Percentiles rank a stretch among this genome's conserved stretches.
These are phyloP conservation scores for Cinnamomum micranthum DNA, from an alignment of 164 flowering plant genomes.

Conservation along the genomic window DNA sequence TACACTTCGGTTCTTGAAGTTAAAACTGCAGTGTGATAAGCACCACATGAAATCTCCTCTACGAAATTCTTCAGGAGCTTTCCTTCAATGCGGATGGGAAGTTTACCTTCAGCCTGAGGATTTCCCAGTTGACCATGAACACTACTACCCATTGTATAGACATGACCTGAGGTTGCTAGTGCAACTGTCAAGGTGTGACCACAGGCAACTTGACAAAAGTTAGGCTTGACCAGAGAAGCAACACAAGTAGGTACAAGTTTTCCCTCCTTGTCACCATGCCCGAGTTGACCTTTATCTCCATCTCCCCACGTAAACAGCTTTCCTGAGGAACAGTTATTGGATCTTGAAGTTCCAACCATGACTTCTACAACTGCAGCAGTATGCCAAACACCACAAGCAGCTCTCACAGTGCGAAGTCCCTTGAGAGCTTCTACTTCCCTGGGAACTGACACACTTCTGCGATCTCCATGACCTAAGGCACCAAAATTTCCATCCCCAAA, in stretches of 20 bases:
- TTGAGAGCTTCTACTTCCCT: constrained; percentile 24
- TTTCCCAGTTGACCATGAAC: constrained; percentile 30
- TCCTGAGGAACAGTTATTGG: constrained; percentile 18
- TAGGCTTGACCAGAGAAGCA: constrained; percentile 19
- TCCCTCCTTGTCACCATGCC: constrained; percentile 26
- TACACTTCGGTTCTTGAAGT: constrained; percentile 28
- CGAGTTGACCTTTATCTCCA: constrained; percentile 26
- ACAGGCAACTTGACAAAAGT: constrained; percentile 24
- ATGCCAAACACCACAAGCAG: constrained; percentile 32
- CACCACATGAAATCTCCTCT: constrained; percentile 28
- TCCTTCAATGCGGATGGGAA: constrained; percentile 24
- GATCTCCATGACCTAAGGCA: constrained; percentile 29
- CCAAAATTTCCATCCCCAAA: constrained; percentile 35
- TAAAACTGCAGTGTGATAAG: constrained; percentile 24
- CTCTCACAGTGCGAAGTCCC: constrained; percentile 23
- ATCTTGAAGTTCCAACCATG: constrained; percentile 17
- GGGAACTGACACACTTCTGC: constrained; percentile 19
- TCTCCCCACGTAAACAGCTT: constrained; percentile 33
- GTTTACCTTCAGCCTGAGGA: constrained; percentile 25
- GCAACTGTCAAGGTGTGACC: constrained; percentile 27
- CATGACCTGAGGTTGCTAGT: constrained; percentile 29
- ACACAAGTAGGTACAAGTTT: constrained; percentile 28
- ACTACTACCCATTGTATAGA: constrained; percentile 30
- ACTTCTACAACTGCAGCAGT: constrained; percentile 32
- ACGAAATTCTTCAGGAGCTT: constrained; percentile 18